These are phyloP conservation scores for Typha latifolia DNA, from an alignment of 176 grass and related monocot species.

Conservation along the genomic window DNA sequence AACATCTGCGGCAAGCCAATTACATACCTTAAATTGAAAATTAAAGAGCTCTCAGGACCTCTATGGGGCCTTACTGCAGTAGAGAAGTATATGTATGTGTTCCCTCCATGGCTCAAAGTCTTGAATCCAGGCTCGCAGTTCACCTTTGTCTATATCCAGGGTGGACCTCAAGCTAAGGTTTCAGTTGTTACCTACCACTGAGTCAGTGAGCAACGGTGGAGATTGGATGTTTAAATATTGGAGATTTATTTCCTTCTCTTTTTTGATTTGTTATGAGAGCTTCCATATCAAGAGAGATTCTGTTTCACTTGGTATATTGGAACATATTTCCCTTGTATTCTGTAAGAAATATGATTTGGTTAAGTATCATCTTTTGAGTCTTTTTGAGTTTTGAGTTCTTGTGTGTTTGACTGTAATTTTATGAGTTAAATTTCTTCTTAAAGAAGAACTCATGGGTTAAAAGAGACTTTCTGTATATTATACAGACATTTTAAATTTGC, in stretches of 20 bases:
- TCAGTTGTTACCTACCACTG: constrained; percentile 30
- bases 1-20: constrained; percentile 47
- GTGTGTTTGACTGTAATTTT: no score
- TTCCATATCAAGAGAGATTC: not conserved
- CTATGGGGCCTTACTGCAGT: constrained; percentile 42
- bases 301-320: not conserved
- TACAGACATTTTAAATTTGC: no score
- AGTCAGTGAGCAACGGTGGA: not conserved
- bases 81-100: constrained; percentile 38
- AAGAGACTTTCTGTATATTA: no score
- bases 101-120: constrained; percentile 40
- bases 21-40: constrained; percentile 51
- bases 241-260: not conserved
- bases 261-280: not conserved
- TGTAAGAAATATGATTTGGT: not conserved
- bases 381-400: no score
- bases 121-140: constrained; percentile 32
- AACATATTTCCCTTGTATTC: not conserved
- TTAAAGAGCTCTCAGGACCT: constrained; percentile 35
- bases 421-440: no score
- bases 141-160: constrained; percentile 70
- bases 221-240: not conserved
- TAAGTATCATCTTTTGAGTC: not conserved
- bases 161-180: constrained; percentile 45
- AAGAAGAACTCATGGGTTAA: no score